These are phyloP conservation scores for Panicum virgatum DNA, from an alignment of 202 grass and related monocot species.

Conservation along the genomic window DNA sequence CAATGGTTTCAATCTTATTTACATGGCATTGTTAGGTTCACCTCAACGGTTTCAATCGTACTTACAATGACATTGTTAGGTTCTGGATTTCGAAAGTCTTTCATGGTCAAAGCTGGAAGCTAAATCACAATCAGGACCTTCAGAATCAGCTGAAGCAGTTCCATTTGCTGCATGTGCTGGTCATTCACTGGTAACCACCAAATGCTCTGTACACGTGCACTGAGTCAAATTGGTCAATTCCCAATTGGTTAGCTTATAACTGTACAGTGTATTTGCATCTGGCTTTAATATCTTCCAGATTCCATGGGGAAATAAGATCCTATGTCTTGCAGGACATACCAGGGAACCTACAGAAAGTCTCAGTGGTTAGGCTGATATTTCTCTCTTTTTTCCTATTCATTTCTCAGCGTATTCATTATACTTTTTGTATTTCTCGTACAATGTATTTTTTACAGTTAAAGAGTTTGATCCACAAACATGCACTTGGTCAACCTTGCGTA, in stretches of 20 bases:
- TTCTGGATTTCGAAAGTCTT: conserved; percentile 54
- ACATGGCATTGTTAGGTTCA: not conserved
- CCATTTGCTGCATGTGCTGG: conserved; percentile 52
- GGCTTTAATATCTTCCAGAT: conserved; percentile 46
- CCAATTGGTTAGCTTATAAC: conserved; percentile 26
- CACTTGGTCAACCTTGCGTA: conserved; percentile 58
- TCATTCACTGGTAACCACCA: conserved; percentile 54
- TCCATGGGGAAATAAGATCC: conserved; percentile 47
- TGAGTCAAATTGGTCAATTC: not conserved
- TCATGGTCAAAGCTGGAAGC: conserved; percentile 58
- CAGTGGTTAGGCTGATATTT: conserved; percentile 42
- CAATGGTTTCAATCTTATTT: too few relatives aligned
- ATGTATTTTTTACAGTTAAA: conserved; percentile 49
- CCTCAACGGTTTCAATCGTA: too few relatives aligned
- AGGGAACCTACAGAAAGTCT: conserved; percentile 49
- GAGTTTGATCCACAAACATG: conserved; percentile 66
- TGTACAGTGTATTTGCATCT: conserved; percentile 17
- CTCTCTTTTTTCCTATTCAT: not conserved
- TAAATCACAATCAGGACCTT: conserved; percentile 32
- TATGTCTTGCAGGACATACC: conserved; percentile 54
- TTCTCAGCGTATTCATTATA: not conserved
- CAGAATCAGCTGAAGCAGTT: conserved; percentile 33
- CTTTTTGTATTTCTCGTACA: not conserved
- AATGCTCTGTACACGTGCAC: not conserved
- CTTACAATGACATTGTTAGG: conserved; percentile 10